Conservation (phyloP, 2,329 filamentous ascomycete genomes). For the Chrysoporthe deuterocubensis region DNA sequence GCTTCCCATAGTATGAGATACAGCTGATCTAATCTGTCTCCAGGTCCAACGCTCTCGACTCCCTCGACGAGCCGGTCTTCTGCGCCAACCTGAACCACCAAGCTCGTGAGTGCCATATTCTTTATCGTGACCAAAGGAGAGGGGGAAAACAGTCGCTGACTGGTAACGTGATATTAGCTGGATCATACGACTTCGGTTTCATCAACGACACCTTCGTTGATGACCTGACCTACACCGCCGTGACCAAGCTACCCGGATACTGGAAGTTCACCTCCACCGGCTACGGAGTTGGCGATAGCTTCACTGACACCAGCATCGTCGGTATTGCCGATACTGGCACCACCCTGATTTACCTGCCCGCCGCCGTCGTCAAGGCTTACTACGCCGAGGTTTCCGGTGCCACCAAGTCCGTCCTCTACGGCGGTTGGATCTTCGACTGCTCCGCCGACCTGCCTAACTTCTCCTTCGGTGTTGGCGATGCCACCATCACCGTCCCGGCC, state of each 20-base stretch:
- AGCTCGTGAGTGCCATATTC: slow-evolving; percentile 36
- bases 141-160: neutral
- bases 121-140: slow-evolving; percentile 11
- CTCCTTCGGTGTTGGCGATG: slow-evolving; percentile 50
- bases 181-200: slow-evolving; percentile 45
- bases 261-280: slow-evolving; percentile 60
- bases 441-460: slow-evolving; percentile 51
- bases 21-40: neutral
- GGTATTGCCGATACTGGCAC: slow-evolving; percentile 66
- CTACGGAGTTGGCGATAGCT: slow-evolving; percentile 39
- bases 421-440: slow-evolving; percentile 60
- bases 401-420: slow-evolving; percentile 39
- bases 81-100: slow-evolving; percentile 41
- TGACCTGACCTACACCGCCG: slow-evolving; percentile 58
- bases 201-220: slow-evolving; percentile 61
- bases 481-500: slow-evolving; percentile 54
- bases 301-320: slow-evolving; percentile 33
- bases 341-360: slow-evolving; percentile 57
- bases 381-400: slow-evolving; percentile 54
- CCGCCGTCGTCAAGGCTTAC: slow-evolving; percentile 53
- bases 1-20: slow-evolving; percentile 29
- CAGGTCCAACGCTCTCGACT: slow-evolving; percentile 40
- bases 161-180: slow-evolving; percentile 31
- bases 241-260: slow-evolving; percentile 61
- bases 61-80: slow-evolving; percentile 39